Evolutionary conservation across 2,329 filamentous ascomycete genomes (phyloP).

Genomic region (Exophiala xenobiotica): DNA sequence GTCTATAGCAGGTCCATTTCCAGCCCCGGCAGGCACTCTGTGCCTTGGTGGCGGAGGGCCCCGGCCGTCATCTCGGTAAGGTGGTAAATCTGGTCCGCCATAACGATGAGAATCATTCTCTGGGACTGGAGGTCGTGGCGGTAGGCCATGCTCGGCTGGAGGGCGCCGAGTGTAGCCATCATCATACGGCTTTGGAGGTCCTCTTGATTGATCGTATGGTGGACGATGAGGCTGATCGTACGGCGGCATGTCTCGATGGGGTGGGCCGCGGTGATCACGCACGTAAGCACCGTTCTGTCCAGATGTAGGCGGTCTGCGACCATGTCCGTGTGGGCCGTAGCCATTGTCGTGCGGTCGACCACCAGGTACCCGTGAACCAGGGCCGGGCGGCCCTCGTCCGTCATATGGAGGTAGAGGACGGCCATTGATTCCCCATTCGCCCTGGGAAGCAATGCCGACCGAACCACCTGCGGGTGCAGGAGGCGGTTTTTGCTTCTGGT

Average conservation of each 20-base stretch:
- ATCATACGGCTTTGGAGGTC: constrained; percentile 21
- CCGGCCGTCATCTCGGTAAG: constrained; percentile 28
- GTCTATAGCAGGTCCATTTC: constrained; percentile 1
- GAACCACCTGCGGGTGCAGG: constrained; percentile 90
- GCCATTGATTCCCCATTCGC: constrained; percentile 52
- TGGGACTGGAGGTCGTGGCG: constrained; percentile 22
- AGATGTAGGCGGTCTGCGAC: constrained; percentile 10
- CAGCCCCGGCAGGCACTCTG: constrained; percentile 10
- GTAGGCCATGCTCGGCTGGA: constrained; percentile 19
- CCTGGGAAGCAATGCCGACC: constrained; percentile 69
- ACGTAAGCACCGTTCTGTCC: constrained; percentile 23
- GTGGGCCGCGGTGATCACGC: constrained; percentile 23
- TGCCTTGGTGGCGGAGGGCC: constrained; percentile 22
- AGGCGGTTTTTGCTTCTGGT: constrained; percentile 77
- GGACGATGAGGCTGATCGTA: constrained; percentile 25
- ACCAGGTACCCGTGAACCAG: constrained; percentile 38
- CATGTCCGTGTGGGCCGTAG: constrained; percentile 18
- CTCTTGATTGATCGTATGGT: constrained; percentile 17
- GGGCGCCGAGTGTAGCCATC: constrained; percentile 25
- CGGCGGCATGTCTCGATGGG: constrained; percentile 22
- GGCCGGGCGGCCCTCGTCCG: constrained; percentile 35
- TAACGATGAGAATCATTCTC: constrained; percentile 24
- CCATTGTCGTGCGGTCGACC: constrained; percentile 35
- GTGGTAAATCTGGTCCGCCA: constrained; percentile 16
- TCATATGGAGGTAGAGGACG: constrained; percentile 37